phyloP scores from a whole-genome alignment of 441 rosid species.

The Populus hybrid region DNA sequence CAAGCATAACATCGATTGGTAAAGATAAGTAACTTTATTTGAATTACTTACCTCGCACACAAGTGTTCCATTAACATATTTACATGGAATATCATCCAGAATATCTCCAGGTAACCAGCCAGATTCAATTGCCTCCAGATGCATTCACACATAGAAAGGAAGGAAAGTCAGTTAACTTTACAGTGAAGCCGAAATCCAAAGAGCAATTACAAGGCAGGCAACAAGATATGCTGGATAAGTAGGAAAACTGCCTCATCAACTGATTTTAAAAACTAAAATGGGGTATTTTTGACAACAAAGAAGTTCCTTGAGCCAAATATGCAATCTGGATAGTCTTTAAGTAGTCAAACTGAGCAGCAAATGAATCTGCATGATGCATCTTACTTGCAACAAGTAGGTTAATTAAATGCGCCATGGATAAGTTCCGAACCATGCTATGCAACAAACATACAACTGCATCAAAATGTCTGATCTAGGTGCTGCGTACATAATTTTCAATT shows the following conservation, averaged over 20 bases:
- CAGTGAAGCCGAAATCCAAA: background rate
- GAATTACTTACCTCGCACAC: constrained; percentile 71
- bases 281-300: background rate
- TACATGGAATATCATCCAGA: constrained; percentile 76
- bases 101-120: constrained; percentile 87
- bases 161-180: background rate
- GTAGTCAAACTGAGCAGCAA: background rate
- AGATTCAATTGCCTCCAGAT: constrained; percentile 78
- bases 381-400: background rate
- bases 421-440: background rate
- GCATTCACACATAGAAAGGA: constrained; percentile 3
- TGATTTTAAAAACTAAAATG: background rate
- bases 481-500: constrained; percentile 2
- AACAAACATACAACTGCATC: background rate
- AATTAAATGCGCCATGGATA: background rate
- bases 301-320: background rate
- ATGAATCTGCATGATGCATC: background rate
- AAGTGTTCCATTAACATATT: constrained; percentile 70
- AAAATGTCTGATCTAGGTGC: background rate
- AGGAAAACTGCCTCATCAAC: background rate
- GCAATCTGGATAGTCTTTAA: background rate
- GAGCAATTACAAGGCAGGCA: background rate
- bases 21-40: background rate
- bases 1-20: background rate
- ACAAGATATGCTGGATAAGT: background rate